A percentile compares a stretch with the other conserved stretches of the same genome.
Conservation (phyloP, 2,329 filamentous ascomycete species). For the Colletotrichum sp. region DNA sequence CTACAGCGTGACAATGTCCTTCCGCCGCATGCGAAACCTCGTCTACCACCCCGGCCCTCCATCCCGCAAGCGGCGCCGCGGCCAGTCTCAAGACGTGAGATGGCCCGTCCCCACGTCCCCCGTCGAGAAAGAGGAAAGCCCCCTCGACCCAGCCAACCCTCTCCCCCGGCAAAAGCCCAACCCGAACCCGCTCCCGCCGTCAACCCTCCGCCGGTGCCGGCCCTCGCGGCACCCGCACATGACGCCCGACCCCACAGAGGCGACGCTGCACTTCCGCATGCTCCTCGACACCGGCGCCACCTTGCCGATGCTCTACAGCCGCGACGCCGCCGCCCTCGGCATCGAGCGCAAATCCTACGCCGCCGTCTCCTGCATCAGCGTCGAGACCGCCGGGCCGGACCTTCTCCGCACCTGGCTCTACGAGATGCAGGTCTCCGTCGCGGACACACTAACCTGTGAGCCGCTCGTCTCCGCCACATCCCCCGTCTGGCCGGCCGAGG, state of each 20-base stretch:
- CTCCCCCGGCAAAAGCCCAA: not conserved
- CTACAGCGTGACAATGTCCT: conserved; percentile 33
- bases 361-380: conserved; percentile 36
- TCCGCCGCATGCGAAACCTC: conserved; percentile 18
- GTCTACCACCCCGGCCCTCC: not conserved
- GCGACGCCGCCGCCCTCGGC: conserved; percentile 38
- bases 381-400: conserved; percentile 23
- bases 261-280: conserved; percentile 34
- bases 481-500: conserved; percentile 22
- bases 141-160: not conserved
- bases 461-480: conserved; percentile 27
- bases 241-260: conserved; percentile 23
- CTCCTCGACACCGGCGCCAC: conserved; percentile 50
- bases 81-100: not conserved
- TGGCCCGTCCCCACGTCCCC: not conserved
- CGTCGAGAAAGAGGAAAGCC: not conserved
- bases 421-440: conserved; percentile 38
- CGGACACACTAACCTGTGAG: conserved; percentile 27
- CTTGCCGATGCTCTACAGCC: conserved; percentile 38
- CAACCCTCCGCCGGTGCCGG: not conserved
- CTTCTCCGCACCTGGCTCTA: conserved; percentile 28
- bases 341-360: conserved; percentile 38
- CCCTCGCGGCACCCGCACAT: not conserved
- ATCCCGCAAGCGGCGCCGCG: not conserved
- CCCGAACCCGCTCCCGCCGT: not conserved